Base-by-base conservation (phyloP, 176 grass and related monocot genomes). In the Bothriochloa decipiens region DNA sequence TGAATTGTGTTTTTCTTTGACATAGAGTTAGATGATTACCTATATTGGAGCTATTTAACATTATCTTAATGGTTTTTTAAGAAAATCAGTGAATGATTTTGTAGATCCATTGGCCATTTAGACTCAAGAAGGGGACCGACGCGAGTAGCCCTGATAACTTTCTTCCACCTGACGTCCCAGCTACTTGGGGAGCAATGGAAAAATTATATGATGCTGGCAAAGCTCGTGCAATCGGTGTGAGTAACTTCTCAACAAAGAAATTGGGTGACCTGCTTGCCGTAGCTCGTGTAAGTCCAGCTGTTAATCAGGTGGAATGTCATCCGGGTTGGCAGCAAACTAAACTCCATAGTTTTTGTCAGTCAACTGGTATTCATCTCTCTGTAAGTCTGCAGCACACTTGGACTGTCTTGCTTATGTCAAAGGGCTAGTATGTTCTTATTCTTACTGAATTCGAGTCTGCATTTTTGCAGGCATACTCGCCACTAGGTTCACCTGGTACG, bases 231-330 rank as follows among this genome's bases (percentile, higher is more conserved):
- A 95, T 95, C 8, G 93, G 93, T 60, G 90, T 95, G n/a, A 92
- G 93, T 64, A 95, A 95, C 50, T 90, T 95, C 40, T 78, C 93
- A 41, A 90, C 87, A 2, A 95, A 95, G 66, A 95, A 95, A 84
- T 70, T 92, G 70, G 50, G 74, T 67, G 88, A 95, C 46, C 69
- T 95, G 41, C 79, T 95, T 68, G 52, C 71, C 64, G 29, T 88
- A 72, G 88, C 93, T 28, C 86, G 83, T 75, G 27, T 95, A 8
- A 76, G 83, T 70, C 90, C 93, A 5, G 88, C 86, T 42, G 90
- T 92, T 68, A 75, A 92, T 68, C 93, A 95, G 85, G 90, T 95
- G 79, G 93, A 95, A 43, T 90, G 90, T 11, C 93, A 95, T 81
- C 90, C 90, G 78, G 63, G 86, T 46, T 95, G 93, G 90, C 90